phyloP scores from a whole-genome alignment of 75 land plant species.

The Sequoiadendron giganteum region DNA sequence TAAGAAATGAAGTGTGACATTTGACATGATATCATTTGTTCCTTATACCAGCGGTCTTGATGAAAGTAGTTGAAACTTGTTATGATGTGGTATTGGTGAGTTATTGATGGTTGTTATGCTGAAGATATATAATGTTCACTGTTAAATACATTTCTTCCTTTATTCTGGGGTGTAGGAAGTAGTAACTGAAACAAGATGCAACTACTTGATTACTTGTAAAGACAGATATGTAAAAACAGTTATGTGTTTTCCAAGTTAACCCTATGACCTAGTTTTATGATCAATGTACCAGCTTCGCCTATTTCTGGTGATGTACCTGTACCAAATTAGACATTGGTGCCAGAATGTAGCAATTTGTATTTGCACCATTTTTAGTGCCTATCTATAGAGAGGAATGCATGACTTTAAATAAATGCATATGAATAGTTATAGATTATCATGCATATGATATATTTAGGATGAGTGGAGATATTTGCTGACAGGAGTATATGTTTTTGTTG shows the following conservation, averaged over 20 bases:
- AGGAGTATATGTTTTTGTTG: too few species aligned
- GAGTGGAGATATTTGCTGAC: too few species aligned
- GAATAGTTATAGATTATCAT: too few species aligned
- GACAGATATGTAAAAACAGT: not conserved
- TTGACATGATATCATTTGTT: not conserved
- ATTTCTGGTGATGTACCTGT: too few species aligned
- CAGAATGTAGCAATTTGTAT: too few species aligned
- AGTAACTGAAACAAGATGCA: not conserved
- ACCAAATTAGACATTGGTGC: too few species aligned
- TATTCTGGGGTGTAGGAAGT: not conserved
- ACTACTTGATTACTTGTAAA: not conserved
- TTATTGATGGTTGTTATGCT: not conserved
- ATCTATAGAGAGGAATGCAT: too few species aligned
- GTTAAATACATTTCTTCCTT: not conserved
- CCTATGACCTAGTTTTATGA: not conserved
- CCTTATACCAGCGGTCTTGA: not conserved
- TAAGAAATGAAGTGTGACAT: not conserved
- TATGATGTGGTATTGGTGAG: not conserved
- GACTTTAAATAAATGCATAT: too few species aligned
- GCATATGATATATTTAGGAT: too few species aligned
- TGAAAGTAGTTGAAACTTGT: not conserved
- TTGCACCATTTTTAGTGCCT: too few species aligned
- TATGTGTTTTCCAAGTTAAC: not conserved
- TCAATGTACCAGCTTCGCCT: not conserved
- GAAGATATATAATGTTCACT: not conserved